Base-by-base conservation (phyloP, 2,329 filamentous ascomycete genomes). In the Epichloe aotearoae region DNA sequence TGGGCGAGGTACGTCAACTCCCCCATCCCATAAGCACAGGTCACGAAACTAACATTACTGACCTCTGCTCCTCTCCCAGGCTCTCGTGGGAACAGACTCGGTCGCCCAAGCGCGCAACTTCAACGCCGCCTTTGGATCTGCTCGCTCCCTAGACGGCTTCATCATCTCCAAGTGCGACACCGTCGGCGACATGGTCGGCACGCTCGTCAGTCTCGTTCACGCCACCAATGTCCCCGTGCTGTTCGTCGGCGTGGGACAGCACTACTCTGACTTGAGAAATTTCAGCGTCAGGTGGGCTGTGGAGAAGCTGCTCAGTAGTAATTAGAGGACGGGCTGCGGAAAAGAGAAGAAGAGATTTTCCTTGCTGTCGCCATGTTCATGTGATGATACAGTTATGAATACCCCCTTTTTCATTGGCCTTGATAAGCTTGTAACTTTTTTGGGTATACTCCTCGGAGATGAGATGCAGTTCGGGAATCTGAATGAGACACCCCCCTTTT, bases 91-190 rank as follows among this genome's bases (percentile, higher is more conserved):
- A 52, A 95, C 88, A 4, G 94, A 98, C 68, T 89, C 86, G 4
- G 93, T 98, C 20, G 88, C 89, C 46, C 93, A 98, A 69, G 93
- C 94, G 3, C 80, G 90, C 61, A 96, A 96, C 70, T 98, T 98
- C 73, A 96, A 96, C 64, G 82, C 84, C 38, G 86, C 88, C 2
- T 97, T 98, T 69, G 94, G 93, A 34, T 75, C 80, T 5, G 83
- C 82, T 14, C 76, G 91, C 52, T 79, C 80, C 30, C 76, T 98
- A 38, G 94, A 98, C 68, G 93, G 93, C 5, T 98, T 98, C 68
- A 95, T 98, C 64, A 96, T 98, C 60, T 91, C 85, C 54, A 98
- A 98, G 69, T 97, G 93, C 66, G 93, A 98, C 70, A 98, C 93
- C 0, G 94, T 98, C 38, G 94, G 93, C n/a, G 91, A 96, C 70